Percentiles rank a stretch among this genome's conserved stretches.
Conservation (phyloP, 2,329 filamentous ascomycete species). For the Eurotiales sp. region DNA sequence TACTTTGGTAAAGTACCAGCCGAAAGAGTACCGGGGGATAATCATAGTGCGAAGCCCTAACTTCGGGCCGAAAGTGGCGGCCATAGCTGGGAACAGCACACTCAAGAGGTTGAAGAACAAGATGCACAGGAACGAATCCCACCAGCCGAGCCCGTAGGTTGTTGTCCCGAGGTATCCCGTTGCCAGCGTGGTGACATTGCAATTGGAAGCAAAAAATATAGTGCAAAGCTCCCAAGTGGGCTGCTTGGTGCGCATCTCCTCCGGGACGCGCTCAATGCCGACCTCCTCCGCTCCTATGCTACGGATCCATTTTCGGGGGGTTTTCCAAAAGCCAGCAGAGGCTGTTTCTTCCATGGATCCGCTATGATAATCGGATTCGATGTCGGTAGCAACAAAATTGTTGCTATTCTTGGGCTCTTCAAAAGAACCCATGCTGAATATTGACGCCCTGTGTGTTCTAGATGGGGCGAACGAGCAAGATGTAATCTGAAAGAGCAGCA, state of each 20-base stretch:
- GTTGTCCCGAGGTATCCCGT: neutral
- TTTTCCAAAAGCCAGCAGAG: neutral
- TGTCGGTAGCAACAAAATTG: neutral
- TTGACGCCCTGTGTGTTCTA: neutral
- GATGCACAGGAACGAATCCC: neutral
- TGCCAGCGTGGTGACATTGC: neutral
- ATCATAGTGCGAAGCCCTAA: conserved; percentile 1
- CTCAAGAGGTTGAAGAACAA: neutral
- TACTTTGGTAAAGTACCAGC: neutral
- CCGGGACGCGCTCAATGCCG: conserved; percentile 2
- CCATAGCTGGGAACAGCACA: neutral
- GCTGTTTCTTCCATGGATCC: neutral
- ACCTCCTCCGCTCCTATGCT: conserved; percentile 1
- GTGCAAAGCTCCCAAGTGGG: neutral
- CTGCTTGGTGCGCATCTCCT: conserved; percentile 2
- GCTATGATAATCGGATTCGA: neutral
- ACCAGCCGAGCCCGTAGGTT: neutral
- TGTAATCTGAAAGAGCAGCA: neutral
- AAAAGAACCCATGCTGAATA: neutral
- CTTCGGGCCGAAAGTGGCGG: neutral
- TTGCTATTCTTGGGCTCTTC: neutral
- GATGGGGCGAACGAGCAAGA: neutral
- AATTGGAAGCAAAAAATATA: conserved; percentile 2
- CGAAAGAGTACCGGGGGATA: neutral
- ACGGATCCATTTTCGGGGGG: neutral